phyloP scores from a whole-genome alignment of 306 rosid genomes.

The Prosopis cineraria region DNA sequence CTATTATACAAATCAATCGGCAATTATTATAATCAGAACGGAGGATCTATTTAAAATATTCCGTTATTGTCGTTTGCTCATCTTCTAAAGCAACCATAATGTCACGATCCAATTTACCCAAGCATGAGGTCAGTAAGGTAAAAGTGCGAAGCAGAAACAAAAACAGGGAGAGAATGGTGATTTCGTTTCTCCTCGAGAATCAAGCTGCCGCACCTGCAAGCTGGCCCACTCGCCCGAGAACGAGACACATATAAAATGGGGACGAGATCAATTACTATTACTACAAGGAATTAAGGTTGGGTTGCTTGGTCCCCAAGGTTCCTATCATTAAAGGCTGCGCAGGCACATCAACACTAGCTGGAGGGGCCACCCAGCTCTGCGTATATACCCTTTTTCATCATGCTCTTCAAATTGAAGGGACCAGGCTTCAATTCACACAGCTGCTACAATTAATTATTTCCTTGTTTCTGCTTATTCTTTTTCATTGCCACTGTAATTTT shows the following conservation, averaged over 20 bases:
- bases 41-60: background rate
- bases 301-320: constrained; percentile 26
- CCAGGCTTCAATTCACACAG: too few relatives aligned
- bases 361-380: constrained; percentile 18
- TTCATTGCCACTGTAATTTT: background rate
- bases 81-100: background rate
- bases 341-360: too few relatives aligned
- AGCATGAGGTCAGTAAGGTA: too few relatives aligned
- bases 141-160: too few relatives aligned
- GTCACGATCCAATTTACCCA: too few relatives aligned
- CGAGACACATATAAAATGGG: too few relatives aligned
- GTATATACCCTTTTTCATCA: background rate
- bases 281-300: background rate
- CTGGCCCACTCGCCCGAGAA: background rate
- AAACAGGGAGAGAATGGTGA: too few relatives aligned
- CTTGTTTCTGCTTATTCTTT: background rate
- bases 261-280: background rate
- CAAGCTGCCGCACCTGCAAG: background rate
- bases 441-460: too few relatives aligned
- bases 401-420: background rate
- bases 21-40: too few relatives aligned
- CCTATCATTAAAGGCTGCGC: background rate
- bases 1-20: background rate
- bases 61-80: background rate
- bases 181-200: too few relatives aligned